Percentiles rank a stretch among this genome's conserved stretches.
phyloP scores from a whole-genome alignment of 2,329 filamentous ascomycete genomes.

The Lachnellula hyalina region DNA sequence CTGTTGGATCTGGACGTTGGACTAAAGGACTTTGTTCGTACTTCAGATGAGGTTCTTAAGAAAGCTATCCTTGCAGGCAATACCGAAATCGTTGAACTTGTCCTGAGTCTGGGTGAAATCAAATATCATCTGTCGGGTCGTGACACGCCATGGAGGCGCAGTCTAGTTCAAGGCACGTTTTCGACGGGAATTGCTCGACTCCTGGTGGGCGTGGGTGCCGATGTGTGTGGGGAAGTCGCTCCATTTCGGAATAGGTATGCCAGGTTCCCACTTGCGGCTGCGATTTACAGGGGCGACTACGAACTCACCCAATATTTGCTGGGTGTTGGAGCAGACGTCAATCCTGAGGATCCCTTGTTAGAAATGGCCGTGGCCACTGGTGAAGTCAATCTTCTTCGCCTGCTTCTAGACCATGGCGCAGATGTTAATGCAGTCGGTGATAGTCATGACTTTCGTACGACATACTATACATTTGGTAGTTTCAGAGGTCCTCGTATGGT shows the following conservation, averaged over 20 bases:
- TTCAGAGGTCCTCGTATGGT: neutral
- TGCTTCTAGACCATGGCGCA: neutral
- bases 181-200: neutral
- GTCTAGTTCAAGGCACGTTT: neutral
- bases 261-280: neutral
- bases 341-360: no score
- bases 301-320: neutral
- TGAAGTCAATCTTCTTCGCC: neutral
- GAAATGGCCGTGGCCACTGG: neutral
- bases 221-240: neutral
- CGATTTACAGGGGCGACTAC: neutral
- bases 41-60: neutral
- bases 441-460: neutral
- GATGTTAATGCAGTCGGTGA: neutral
- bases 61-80: neutral
- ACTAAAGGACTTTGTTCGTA: neutral
- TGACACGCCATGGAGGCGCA: neutral
- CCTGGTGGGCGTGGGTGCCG: neutral
- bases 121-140: neutral
- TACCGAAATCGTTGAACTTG: neutral
- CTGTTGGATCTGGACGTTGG: neutral
- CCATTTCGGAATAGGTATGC: no score
- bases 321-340: neutral
- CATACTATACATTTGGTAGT: neutral
- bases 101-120: neutral